These are phyloP conservation scores for Ogataea nitratoaversa DNA, from an alignment of 805 yeast species.

Conservation along the genomic window DNA sequence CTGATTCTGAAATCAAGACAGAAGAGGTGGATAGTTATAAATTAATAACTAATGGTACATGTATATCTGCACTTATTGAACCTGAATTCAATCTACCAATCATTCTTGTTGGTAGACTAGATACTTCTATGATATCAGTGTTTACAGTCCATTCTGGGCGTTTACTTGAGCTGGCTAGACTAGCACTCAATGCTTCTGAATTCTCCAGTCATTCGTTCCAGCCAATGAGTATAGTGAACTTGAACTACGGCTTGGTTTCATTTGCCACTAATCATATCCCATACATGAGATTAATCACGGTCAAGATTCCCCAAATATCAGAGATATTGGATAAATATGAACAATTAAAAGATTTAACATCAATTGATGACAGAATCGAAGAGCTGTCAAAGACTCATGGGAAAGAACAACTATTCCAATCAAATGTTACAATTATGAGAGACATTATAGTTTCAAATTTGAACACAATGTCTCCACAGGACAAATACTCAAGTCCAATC, in stretches of 20 bases:
- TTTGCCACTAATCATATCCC: conserved; percentile 79
- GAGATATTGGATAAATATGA: conserved; percentile 14
- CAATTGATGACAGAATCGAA: conserved; percentile 4
- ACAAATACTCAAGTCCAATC: conserved; percentile 53
- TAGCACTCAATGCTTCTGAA: conserved; percentile 71
- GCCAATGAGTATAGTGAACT: conserved; percentile 42
- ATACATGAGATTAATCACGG: conserved; percentile 61
- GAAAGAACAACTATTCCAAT: conserved; percentile 19
- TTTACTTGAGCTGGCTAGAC: conserved; percentile 35
- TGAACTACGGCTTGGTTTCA: conserved; percentile 36
- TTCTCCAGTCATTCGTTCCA: conserved; percentile 62
- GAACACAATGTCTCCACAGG: conserved; percentile 60
- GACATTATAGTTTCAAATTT: conserved; percentile 38
- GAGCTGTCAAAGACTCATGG: conserved; percentile 4
- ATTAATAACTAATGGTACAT: conserved; percentile 48
- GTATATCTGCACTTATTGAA: conserved; percentile 35
- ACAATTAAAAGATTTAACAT: conserved; percentile 6
- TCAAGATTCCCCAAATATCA: conserved; percentile 36
- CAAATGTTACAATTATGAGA: conserved; percentile 28
- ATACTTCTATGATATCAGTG: conserved; percentile 54
- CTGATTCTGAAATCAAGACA: conserved; percentile 11
- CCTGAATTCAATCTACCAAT: conserved; percentile 27
- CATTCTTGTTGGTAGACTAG: conserved; percentile 54
- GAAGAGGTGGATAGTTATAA: conserved; percentile 27
- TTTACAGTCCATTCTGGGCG: conserved; percentile 23